Percentiles rank a stretch among this genome's conserved stretches.
Conservation (phyloP, 2,329 filamentous ascomycete genomes). For the Raffaelea albimanens region DNA sequence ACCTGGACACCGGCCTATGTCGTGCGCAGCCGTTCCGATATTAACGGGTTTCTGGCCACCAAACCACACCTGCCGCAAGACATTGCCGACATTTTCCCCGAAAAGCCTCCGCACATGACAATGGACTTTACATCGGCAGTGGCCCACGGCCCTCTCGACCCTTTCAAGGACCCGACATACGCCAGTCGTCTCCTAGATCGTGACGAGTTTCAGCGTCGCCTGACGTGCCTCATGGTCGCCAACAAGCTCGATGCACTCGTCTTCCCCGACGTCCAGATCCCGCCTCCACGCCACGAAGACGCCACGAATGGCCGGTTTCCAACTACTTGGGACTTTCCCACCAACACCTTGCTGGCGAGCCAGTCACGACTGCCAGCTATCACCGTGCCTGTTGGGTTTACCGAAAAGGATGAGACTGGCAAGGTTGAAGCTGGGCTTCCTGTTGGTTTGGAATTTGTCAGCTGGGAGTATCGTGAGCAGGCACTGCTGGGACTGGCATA, state of each 20-base stretch:
- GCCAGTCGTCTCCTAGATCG: not conserved
- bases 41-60: conserved; percentile 23
- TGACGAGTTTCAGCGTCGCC: not conserved
- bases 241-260: conserved; percentile 15
- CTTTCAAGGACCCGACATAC: not conserved
- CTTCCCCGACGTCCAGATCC: conserved; percentile 22
- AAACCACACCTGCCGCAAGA: conserved; percentile 19
- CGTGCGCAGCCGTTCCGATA: conserved; percentile 18
- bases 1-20: conserved; percentile 9
- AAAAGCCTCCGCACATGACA: not conserved
- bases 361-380: conserved; percentile 22
- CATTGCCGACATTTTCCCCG: not conserved
- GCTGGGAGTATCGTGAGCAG: not conserved
- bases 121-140: not conserved
- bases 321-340: conserved; percentile 17
- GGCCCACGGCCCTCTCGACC: not conserved
- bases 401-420: too few relatives aligned
- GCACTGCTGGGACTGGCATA: not conserved
- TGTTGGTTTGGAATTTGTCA: conserved; percentile 18
- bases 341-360: conserved; percentile 25
- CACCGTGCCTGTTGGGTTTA: conserved; percentile 23
- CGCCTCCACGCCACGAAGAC: conserved; percentile 22
- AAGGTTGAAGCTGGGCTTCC: too few relatives aligned
- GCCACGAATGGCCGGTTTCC: conserved; percentile 18
- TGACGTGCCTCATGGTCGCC: not conserved